Conservation (phyloP, 2,329 filamentous ascomycete genomes). For the Biscogniauxia sp. region DNA sequence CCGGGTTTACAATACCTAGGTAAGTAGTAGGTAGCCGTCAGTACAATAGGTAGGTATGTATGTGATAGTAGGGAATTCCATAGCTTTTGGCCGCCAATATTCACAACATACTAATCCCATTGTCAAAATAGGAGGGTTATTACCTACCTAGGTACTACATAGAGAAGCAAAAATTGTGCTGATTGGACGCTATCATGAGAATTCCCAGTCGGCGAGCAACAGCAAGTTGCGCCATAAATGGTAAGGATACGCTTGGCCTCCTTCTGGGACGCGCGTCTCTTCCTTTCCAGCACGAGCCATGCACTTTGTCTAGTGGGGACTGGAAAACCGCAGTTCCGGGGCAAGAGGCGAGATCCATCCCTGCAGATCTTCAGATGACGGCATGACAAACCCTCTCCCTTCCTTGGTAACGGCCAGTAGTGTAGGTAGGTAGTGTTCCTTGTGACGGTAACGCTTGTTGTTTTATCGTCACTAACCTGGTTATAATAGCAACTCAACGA, state of each 20-base stretch:
- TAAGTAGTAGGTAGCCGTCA: too few species aligned
- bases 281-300: constrained; percentile 13
- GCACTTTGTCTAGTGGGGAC: constrained; percentile 17
- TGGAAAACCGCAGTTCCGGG: background rate
- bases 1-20: background rate
- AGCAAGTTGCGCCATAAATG: constrained; percentile 7
- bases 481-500: background rate
- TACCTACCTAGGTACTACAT: too few species aligned
- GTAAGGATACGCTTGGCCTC: constrained; percentile 14
- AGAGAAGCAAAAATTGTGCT: background rate
- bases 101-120: too few species aligned
- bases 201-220: background rate
- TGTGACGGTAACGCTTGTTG: background rate
- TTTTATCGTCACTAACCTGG: background rate
- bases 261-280: constrained; percentile 25
- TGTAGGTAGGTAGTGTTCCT: too few species aligned
- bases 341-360: background rate
- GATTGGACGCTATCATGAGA: too few species aligned
- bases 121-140: too few species aligned
- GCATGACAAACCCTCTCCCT: background rate
- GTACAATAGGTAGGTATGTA: too few species aligned
- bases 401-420: background rate
- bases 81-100: too few species aligned
- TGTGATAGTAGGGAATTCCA: too few species aligned
- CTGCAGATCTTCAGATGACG: background rate